These are phyloP conservation scores for Cyberlindnera petersonii DNA, from an alignment of 805 yeast species.

Conservation along the genomic window DNA sequence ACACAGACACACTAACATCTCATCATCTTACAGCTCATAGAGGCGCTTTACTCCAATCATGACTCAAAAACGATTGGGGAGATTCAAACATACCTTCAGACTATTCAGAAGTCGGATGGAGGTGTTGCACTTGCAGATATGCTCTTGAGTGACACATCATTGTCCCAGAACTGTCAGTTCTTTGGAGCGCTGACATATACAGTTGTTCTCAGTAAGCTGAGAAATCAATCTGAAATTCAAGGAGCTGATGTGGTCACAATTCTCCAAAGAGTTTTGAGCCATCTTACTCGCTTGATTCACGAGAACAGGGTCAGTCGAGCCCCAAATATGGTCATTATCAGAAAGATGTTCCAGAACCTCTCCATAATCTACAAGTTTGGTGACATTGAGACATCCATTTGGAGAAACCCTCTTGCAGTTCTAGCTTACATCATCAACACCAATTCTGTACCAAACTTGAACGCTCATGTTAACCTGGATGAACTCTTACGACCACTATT, in stretches of 20 bases:
- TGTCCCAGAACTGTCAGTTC: conserved; percentile 52
- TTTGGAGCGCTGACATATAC: conserved; percentile 81
- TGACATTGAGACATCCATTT: conserved; percentile 31
- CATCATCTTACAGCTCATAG: conserved; percentile 22
- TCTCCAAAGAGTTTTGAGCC: conserved; percentile 16
- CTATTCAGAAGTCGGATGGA: conserved; percentile 49
- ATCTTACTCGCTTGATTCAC: conserved; percentile 11
- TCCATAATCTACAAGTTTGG: conserved; percentile 39
- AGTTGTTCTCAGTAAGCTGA: conserved; percentile 45
- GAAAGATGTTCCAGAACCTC: conserved; percentile 55
- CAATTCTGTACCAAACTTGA: conserved; percentile 9
- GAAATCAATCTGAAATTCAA: conserved; percentile 11
- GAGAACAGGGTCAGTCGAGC: conserved; percentile 11
- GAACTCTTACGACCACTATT: conserved; percentile 10
- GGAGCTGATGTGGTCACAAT: conserved; percentile 16
- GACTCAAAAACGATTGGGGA: conserved; percentile 34
- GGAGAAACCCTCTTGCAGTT: conserved; percentile 39
- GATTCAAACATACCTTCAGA: conserved; percentile 55
- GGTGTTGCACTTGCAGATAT: conserved; percentile 57
- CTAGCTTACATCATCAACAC: conserved; percentile 21
- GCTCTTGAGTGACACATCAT: conserved; percentile 37
- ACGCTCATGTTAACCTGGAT: conserved; percentile 9
- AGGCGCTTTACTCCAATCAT: conserved; percentile 21
- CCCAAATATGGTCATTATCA: conserved; percentile 41
- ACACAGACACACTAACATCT: not conserved